Base-by-base conservation (phyloP, 805 yeast species). In the Blastobotrys robertii region DNA sequence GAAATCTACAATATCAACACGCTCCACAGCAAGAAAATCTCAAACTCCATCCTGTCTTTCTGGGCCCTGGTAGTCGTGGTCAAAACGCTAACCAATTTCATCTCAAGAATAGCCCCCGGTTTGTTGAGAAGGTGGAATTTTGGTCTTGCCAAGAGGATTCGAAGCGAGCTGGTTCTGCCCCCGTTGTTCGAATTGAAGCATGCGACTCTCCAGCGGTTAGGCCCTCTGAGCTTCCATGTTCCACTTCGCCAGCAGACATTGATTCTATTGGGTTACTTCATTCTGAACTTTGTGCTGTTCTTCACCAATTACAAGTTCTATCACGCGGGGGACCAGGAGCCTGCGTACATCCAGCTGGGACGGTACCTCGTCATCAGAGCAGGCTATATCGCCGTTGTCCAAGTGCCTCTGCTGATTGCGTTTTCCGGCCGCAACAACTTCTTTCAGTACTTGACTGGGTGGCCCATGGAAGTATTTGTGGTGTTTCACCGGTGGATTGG, bases 401-500 rank as follows among this genome's bases (percentile, higher is more conserved):
- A 74, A 54, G 41, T 66, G 1, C 60, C 58, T 11, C 49, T 56
- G 34, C 38, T 55, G 3, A 77, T 80, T 61, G 61, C 72, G 47
- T 90, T 83, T 63, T 78, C 70, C 3, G 81, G 81, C 30, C 67
- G 92, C 52, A 84, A 84, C 57, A 84, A 82, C 54, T 76, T 84
- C 16, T 65, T 82, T 52, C 73, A 73, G 47, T 64, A 63, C 54
- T 42, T 79, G 6, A 72, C 87, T 1, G 85, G 87, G 1, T 69
- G 83, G 66, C 59, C 76, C 0, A 79, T 73, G 51, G 62, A 77
- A 9, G 69, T 81, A 1, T 82, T 83, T 61, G 67, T 77, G 52
- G 63, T 68, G 19, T 76, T 72, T 53, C 94, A 84, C 60, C 48
- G 61, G 58, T 78, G 84, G 82, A 61, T 69, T 38, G 81, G 83